Base-by-base conservation (phyloP, 176 grass and related monocot genomes). In the Cenchrus fungigraminus region DNA sequence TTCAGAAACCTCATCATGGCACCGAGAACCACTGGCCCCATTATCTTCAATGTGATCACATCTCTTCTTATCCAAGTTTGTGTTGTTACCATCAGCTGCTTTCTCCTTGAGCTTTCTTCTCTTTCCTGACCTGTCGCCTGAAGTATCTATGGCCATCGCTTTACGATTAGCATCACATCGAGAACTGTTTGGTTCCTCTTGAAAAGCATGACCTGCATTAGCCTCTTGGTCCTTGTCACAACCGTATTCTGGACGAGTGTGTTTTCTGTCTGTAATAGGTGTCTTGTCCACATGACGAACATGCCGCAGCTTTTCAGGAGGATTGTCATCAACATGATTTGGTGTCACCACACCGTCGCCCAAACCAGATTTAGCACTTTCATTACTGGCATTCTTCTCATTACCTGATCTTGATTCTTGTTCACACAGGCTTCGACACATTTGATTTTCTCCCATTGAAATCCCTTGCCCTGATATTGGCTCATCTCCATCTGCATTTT, bases 51-150 rank as follows among this genome's bases (percentile, higher is more conserved):
- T 78, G 19, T 25, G 32, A 65, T n/a, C 50, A 3, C 44, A 55
- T 45, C 54, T 44, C 15, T 28, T 83, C n/a, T 29, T 56, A 34
- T 47, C 74, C 80, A 83, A 34, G 12, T 79, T 12, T 22, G 19
- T 15, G 29, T 25, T 29, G 4, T 62, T 88, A 22, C 6, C 5
- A 65, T 37, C 56, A 83, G 72, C 70, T 62, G 65, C 32, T 2
- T 53, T 8, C 34, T 50, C 56, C 65, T 50, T 50, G 47, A 50
- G 47, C 8, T 50, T 50, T 11, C 47, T 50, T 50, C 47, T 50
- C 47, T 65, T 79, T 83, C 15, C 47, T 42, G 53, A 86, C 55
- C 51, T 84, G 44, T 71, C 71, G 45, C 55, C 73, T 88, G 70
- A 40, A 75, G 15, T 55, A 83, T 72, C 20, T 29, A 79, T 71